Evolutionary conservation across 441 rosid genomes (phyloP).

Genomic region (Pelargonium citronellum): DNA sequence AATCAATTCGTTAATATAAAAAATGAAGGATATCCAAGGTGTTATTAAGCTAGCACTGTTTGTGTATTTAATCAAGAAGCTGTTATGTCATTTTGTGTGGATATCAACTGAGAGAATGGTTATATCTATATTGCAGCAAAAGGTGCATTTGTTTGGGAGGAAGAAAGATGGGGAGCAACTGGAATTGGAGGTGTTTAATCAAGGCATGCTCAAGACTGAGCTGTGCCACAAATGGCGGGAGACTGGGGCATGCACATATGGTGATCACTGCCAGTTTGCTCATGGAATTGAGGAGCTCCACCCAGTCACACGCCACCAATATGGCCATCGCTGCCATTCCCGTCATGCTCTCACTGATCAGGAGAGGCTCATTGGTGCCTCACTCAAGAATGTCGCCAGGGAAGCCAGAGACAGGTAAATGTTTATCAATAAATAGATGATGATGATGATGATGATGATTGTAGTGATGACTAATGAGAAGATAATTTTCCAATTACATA

Average conservation of each 20-base stretch:
- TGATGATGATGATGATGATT: too few relatives aligned
- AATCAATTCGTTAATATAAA: too few relatives aligned
- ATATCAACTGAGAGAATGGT: too few relatives aligned
- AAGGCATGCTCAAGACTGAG: conserved; percentile 65
- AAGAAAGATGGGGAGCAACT: conserved; percentile 37
- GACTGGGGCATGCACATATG: conserved; percentile 63
- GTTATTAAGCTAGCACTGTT: too few relatives aligned
- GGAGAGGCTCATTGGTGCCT: conserved; percentile 29
- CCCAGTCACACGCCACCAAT: conserved; percentile 67
- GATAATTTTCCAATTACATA: too few relatives aligned
- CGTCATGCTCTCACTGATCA: conserved; percentile 59
- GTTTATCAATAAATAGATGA: too few relatives aligned
- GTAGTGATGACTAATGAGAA: too few relatives aligned
- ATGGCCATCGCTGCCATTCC: conserved; percentile 64
- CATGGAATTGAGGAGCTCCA: conserved; percentile 60
- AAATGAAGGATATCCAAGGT: too few relatives aligned
- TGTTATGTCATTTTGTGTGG: too few relatives aligned
- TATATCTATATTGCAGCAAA: not conserved
- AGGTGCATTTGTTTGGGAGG: conserved; percentile 9
- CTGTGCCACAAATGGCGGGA: conserved; percentile 74
- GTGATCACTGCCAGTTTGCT: conserved; percentile 60
- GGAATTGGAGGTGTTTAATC: conserved; percentile 54
- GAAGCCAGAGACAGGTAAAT: too few relatives aligned
- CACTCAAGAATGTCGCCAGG: too few relatives aligned
- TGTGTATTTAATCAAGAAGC: too few relatives aligned